Percentiles rank a stretch among this genome's conserved stretches.
These are phyloP conservation scores for Moesziomyces aphidis DNA, from an alignment of 1,284 basidiomycete species.

Conservation along the genomic window DNA sequence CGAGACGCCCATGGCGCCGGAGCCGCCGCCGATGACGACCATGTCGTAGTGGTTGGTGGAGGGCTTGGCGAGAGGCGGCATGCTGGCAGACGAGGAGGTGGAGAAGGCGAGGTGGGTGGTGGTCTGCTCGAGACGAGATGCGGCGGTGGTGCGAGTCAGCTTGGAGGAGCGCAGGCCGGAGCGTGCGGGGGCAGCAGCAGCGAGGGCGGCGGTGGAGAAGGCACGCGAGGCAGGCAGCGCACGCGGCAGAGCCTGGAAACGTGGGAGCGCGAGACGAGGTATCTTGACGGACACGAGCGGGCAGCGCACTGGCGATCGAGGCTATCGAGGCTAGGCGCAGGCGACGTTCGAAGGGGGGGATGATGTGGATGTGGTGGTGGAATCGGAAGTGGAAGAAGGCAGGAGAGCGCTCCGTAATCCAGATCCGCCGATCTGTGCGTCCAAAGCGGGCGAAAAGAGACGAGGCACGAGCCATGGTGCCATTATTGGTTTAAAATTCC, in stretches of 20 bases:
- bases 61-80: conserved; percentile 64
- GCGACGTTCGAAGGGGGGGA: not conserved
- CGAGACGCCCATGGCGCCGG: conserved; percentile 66
- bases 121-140: conserved; percentile 29
- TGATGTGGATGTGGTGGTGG: no score
- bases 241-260: conserved; percentile 16
- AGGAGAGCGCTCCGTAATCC: no score
- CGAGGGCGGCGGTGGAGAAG: conserved; percentile 1
- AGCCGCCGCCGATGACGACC: conserved; percentile 67
- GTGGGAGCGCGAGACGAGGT: conserved; percentile 15
- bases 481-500: no score
- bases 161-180: conserved; percentile 10
- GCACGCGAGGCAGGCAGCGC: conserved; percentile 34
- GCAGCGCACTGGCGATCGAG: not conserved
- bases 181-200: not conserved
- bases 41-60: conserved; percentile 60
- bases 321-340: not conserved
- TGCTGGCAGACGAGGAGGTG: conserved; percentile 26
- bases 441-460: no score
- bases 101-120: conserved; percentile 34
- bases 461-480: no score
- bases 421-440: no score
- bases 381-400: no score
- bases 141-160: conserved; percentile 20
- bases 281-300: conserved; percentile 11